Base-by-base conservation (phyloP, 2,329 filamentous ascomycete species). In the Elsinoe necatrix region DNA sequence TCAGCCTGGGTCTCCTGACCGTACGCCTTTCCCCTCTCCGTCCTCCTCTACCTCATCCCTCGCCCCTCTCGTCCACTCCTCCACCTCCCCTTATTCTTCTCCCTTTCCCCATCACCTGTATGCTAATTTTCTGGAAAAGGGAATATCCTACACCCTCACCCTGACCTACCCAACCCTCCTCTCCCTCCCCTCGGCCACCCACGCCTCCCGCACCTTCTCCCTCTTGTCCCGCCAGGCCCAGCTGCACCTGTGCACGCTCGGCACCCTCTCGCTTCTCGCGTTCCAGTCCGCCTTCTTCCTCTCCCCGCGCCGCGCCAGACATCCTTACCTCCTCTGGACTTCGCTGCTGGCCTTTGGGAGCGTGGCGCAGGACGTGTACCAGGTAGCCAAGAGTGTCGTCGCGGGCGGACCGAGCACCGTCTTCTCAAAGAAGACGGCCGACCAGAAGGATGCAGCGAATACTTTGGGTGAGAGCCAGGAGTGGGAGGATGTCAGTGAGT, bases 271-370 rank as follows among this genome's bases (percentile, higher is more conserved):
- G 54, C 80, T 83, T 55, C 75, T 81, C 54, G 83, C 87, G 27
- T 84, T 96, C 66, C 75, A 89, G 63, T 80, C 92, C 62, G 88
- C 90, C 61, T 96, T 86, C 72, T 70, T 79, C 43, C 75, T 95
- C 62, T 92, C 90, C 1, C 87, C 90, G 0, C 79, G 82, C 23
- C 80, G 83, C 57, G 79, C 81, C 63, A 84, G 86, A 68, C 92
- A 97, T 69, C 92, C 92, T 0, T 97, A 95, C 69, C 83, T 96
- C 23, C 72, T 96, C 58, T 96, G 93, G 83, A 89, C 89, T 12
- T 83, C 84, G 2, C 72, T 89, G 23, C 79, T 90, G 57, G 80
- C 84, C 42, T 75, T 79, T 37, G 74, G 75, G 7, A 62, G 65
- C 29, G 66, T 70, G 1, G 70, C 65, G 35, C 63, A 74, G 55